These are phyloP conservation scores for Pseudogymnoascus sp. DNA, from an alignment of 2,329 filamentous ascomycete species.

Conservation along the genomic window DNA sequence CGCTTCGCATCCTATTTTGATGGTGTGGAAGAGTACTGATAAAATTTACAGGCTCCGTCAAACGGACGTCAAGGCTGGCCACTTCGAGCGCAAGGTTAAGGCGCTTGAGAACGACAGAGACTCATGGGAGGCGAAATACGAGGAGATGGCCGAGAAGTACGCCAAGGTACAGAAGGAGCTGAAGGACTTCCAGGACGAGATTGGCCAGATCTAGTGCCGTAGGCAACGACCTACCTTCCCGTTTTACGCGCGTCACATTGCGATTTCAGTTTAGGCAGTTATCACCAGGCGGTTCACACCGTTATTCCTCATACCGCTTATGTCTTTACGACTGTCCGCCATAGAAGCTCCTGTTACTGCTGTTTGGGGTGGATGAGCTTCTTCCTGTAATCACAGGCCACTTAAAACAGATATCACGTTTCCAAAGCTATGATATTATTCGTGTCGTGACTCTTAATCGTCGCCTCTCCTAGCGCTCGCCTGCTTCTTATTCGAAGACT, in stretches of 20 bases:
- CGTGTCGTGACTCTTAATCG: slow-evolving; percentile 10
- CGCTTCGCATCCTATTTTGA: slow-evolving; percentile 3
- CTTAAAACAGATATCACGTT: slow-evolving; percentile 7
- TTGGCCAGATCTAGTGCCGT: slow-evolving; percentile 70
- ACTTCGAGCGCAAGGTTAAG: slow-evolving; percentile 99
- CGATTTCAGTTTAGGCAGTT: slow-evolving; percentile 4
- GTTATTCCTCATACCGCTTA: slow-evolving; percentile 1
- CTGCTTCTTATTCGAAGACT: slow-evolving; percentile 47
- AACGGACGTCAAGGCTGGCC: slow-evolving; percentile 97
- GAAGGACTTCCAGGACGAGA: slow-evolving; percentile 81
- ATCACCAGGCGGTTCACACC: slow-evolving; percentile 5
- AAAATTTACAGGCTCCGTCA: slow-evolving; percentile 68
- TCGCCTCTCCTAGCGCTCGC: slow-evolving; percentile 26
- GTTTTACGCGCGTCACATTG: slow-evolving; percentile 8
- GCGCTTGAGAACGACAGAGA: slow-evolving; percentile 86
- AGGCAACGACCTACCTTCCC: background rate
- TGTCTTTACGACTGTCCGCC: background rate
- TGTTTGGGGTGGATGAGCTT: slow-evolving; percentile 7
- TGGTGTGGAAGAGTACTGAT: slow-evolving; percentile 10
- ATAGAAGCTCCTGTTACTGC: slow-evolving; percentile 7
- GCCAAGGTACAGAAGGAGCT: slow-evolving; percentile 75
- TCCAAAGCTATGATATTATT: slow-evolving; percentile 1
- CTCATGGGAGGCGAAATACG: slow-evolving; percentile 95
- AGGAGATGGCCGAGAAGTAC: slow-evolving; percentile 94
- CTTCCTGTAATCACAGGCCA: slow-evolving; percentile 6